Evolutionary conservation across 495 filamentous ascomycete genomes (phyloP).

Genomic region (Chlorociboria aeruginascens): DNA sequence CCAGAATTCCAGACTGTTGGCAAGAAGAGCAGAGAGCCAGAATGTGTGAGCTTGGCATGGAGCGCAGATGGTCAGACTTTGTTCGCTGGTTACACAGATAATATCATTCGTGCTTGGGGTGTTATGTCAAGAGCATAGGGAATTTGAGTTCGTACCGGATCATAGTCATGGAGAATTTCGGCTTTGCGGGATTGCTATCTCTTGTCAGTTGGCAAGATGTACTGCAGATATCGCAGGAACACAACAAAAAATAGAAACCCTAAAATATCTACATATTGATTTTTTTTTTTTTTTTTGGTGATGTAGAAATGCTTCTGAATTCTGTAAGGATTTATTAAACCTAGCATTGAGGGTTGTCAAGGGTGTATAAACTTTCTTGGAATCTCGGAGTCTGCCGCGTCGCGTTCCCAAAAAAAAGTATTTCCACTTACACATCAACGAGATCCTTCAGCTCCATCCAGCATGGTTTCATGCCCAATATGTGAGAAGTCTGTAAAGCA

Average conservation of each 20-base stretch:
- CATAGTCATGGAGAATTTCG: conserved; percentile 10
- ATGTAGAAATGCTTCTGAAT: no score
- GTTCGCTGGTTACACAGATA: conserved; percentile 99
- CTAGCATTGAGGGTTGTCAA: no score
- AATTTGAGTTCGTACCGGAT: conserved; percentile 19
- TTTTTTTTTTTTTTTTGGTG: no score
- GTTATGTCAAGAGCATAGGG: conserved; percentile 66
- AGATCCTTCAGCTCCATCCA: neutral
- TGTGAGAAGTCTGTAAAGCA: conserved; percentile 68
- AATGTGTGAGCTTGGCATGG: conserved; percentile 97
- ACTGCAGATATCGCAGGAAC: conserved; percentile 17
- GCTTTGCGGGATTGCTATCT: conserved; percentile 17
- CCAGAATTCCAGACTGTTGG: conserved; percentile 92
- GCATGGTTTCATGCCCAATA: conserved; percentile 78
- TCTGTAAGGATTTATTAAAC: no score
- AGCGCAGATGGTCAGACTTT: conserved; percentile 95
- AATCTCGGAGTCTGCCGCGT: no score
- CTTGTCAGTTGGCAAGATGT: conserved; percentile 18
- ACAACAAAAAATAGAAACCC: conserved; percentile 18
- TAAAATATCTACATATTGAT: conserved; percentile 1
- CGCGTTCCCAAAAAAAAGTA: no score
- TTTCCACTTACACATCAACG: no score
- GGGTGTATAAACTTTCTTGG: no score
- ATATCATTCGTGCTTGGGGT: conserved; percentile 98
- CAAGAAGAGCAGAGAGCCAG: conserved; percentile 98